Conservation (phyloP, 2,329 filamentous ascomycete species). For the Epichloe baconii region DNA sequence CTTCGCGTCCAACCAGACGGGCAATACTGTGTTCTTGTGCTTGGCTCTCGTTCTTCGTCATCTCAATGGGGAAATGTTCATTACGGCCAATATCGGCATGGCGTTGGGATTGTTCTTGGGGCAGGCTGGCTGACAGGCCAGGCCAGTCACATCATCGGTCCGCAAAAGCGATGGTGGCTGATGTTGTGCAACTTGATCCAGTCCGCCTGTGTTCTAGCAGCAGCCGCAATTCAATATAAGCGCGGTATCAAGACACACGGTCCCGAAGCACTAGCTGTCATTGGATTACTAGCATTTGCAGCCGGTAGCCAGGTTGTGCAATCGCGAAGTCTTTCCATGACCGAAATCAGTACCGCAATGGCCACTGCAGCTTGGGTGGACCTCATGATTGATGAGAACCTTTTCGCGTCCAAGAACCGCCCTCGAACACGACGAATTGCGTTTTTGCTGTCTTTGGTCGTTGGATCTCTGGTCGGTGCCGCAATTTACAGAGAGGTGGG, state of each 20-base stretch:
- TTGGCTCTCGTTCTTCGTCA: slow-evolving; percentile 36
- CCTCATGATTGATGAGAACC: slow-evolving; percentile 38
- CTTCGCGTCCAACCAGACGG: slow-evolving; percentile 52
- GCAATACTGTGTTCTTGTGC: slow-evolving; percentile 48
- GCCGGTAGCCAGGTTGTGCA: slow-evolving; percentile 47
- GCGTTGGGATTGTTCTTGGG: slow-evolving; percentile 42
- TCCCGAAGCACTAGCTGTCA: slow-evolving; percentile 26
- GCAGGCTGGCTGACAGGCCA: slow-evolving; percentile 45
- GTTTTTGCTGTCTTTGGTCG: slow-evolving; percentile 34
- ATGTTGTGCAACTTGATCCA: slow-evolving; percentile 42
- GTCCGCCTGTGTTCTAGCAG: slow-evolving; percentile 37
- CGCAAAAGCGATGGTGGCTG: slow-evolving; percentile 39
- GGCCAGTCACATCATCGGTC: slow-evolving; percentile 37
- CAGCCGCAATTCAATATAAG: slow-evolving; percentile 34
- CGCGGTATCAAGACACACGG: slow-evolving; percentile 24
- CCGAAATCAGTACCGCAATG: slow-evolving; percentile 52
- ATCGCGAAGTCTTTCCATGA: slow-evolving; percentile 38
- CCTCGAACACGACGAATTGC: slow-evolving; percentile 34
- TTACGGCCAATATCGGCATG: slow-evolving; percentile 39
- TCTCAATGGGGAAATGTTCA: slow-evolving; percentile 34
- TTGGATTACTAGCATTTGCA: slow-evolving; percentile 40
- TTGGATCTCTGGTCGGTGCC: slow-evolving; percentile 38
- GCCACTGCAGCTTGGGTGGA: slow-evolving; percentile 51
- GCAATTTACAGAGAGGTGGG: slow-evolving; percentile 24
- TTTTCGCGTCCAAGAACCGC: slow-evolving; percentile 34